These are phyloP conservation scores for Epichloe festucae DNA, from an alignment of 2,329 filamentous ascomycete species.

Conservation along the genomic window DNA sequence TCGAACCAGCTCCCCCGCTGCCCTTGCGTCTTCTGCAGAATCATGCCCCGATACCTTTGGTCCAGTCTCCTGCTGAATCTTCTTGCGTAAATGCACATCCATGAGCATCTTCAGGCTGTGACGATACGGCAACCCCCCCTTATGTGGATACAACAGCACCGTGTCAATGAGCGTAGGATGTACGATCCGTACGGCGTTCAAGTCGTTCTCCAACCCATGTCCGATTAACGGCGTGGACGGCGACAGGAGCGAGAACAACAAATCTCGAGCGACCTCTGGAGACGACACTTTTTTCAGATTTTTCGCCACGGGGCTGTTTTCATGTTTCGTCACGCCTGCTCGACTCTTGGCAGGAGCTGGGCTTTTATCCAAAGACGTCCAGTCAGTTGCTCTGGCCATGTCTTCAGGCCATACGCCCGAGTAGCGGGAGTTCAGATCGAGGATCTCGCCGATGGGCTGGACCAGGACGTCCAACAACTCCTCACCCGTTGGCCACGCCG, in stretches of 20 bases:
- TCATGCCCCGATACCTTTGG: slow-evolving; percentile 58
- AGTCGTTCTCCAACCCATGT: slow-evolving; percentile 89
- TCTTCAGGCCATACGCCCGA: slow-evolving; percentile 77
- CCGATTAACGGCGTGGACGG: slow-evolving; percentile 76
- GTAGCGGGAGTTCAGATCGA: slow-evolving; percentile 86
- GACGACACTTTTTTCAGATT: slow-evolving; percentile 61
- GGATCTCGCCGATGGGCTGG: slow-evolving; percentile 64
- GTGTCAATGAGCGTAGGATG: slow-evolving; percentile 82
- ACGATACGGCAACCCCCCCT: slow-evolving; percentile 58
- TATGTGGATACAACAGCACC: slow-evolving; percentile 70
- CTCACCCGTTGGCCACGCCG: slow-evolving; percentile 70
- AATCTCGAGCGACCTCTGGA: slow-evolving; percentile 57
- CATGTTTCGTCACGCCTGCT: slow-evolving; percentile 11
- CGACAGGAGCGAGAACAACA: slow-evolving; percentile 64
- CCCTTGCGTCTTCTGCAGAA: slow-evolving; percentile 79
- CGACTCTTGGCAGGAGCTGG: not conserved
- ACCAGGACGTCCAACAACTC: slow-evolving; percentile 75
- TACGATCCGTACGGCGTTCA: slow-evolving; percentile 73
- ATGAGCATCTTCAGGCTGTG: slow-evolving; percentile 66
- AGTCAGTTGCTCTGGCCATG: slow-evolving; percentile 54
- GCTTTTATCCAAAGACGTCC: slow-evolving; percentile 16
- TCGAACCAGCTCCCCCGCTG: slow-evolving; percentile 75
- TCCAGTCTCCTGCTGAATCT: slow-evolving; percentile 61
- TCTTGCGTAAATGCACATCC: slow-evolving; percentile 52
- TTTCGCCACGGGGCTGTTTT: slow-evolving; percentile 12